Evolutionary conservation across 805 yeast genomes (phyloP).

Genomic region (Wickerhamomyces rabaulensis): DNA sequence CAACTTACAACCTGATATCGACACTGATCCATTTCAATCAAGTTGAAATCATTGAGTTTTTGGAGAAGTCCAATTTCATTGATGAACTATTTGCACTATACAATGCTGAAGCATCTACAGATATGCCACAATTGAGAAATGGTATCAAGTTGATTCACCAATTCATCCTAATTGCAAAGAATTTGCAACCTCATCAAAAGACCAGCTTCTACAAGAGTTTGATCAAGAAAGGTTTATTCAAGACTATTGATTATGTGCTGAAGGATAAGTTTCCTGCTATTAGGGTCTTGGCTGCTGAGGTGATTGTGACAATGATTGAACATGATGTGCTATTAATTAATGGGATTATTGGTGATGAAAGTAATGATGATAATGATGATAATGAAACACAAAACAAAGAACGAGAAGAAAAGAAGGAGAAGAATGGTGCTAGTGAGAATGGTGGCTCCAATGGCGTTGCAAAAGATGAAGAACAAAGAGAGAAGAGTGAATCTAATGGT

Average conservation of each 20-base stretch:
- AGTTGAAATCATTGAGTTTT: constrained; percentile 54
- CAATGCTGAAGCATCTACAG: constrained; percentile 9
- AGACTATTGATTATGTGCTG: constrained; percentile 68
- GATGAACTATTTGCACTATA: constrained; percentile 57
- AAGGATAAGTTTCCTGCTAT: constrained; percentile 41
- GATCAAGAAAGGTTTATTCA: constrained; percentile 64
- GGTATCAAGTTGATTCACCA: constrained; percentile 80
- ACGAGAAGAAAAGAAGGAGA: neutral
- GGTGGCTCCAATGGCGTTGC: constrained; percentile 8
- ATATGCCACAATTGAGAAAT: constrained; percentile 42
- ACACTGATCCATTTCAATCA: constrained; percentile 67
- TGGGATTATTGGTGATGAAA: constrained; percentile 11
- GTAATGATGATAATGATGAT: constrained; percentile 1
- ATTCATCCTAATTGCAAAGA: constrained; percentile 69
- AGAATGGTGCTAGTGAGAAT: constrained; percentile 3
- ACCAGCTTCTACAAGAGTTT: constrained; percentile 59
- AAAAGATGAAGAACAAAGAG: neutral
- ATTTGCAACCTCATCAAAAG: constrained; percentile 52
- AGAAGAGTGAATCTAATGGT: constrained; percentile 6
- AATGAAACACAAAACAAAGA: constrained; percentile 1
- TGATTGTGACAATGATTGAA: constrained; percentile 75
- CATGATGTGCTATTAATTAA: constrained; percentile 67
- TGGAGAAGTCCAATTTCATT: constrained; percentile 50
- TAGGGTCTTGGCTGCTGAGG: constrained; percentile 72
- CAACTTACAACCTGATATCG: constrained; percentile 59